phyloP scores from a whole-genome alignment of 2,329 filamentous ascomycete species.

The Moelleriella libera region DNA sequence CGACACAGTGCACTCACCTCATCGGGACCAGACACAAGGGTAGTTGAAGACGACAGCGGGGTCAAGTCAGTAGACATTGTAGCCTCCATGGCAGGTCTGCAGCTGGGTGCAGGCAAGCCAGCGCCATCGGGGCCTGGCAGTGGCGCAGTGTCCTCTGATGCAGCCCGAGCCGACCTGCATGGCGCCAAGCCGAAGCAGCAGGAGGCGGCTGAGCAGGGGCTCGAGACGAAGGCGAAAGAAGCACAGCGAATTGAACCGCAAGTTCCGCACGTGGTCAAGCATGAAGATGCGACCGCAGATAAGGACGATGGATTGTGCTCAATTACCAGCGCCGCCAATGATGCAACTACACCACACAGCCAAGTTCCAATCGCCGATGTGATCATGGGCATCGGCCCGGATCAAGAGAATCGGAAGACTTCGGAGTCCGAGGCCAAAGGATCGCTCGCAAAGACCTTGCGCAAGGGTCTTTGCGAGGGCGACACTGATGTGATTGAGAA shows the following conservation, averaged over 20 bases:
- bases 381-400: not conserved
- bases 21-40: not conserved
- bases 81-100: slow-evolving; percentile 16
- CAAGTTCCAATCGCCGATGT: not conserved
- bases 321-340: not conserved
- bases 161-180: slow-evolving; percentile 6
- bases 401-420: not conserved
- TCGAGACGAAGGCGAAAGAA: not conserved
- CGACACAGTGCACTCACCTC: not conserved
- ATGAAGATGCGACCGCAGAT: not conserved
- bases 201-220: slow-evolving; percentile 6
- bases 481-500: slow-evolving; percentile 64
- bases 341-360: not conserved
- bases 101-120: slow-evolving; percentile 12
- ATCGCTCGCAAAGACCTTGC: slow-evolving; percentile 8
- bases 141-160: not conserved
- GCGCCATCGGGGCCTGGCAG: slow-evolving; percentile 2
- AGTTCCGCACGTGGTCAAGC: no score
- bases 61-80: slow-evolving; percentile 11
- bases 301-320: not conserved
- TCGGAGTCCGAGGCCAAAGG: not conserved
- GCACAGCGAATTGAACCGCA: not conserved
- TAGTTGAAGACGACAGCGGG: not conserved
- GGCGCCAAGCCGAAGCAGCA: slow-evolving; percentile 5
- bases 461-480: slow-evolving; percentile 57